These are phyloP conservation scores for Ogataea chonburiensis DNA, from an alignment of 805 yeast genomes.

Conservation along the genomic window DNA sequence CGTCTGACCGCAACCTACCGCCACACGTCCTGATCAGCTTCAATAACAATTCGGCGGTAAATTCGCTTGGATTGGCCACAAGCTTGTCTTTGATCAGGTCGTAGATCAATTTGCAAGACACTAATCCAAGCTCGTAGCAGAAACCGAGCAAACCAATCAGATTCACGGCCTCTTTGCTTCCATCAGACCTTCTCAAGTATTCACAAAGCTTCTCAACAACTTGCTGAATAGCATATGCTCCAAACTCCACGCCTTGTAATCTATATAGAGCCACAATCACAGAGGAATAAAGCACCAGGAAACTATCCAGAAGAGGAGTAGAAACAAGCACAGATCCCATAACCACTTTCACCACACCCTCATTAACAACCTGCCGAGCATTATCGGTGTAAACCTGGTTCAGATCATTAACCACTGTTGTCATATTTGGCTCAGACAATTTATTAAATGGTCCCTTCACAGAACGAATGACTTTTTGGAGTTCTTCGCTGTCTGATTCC, in stretches of 20 bases:
- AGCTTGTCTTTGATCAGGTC: slow-evolving; percentile 57
- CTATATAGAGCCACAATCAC: slow-evolving; percentile 72
- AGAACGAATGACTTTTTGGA: slow-evolving; percentile 50
- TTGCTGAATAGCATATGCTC: slow-evolving; percentile 80
- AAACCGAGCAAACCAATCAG: slow-evolving; percentile 72
- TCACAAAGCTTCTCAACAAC: slow-evolving; percentile 68
- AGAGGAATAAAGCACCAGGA: slow-evolving; percentile 76
- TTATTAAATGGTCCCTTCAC: slow-evolving; percentile 84
- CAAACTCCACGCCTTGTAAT: slow-evolving; percentile 82
- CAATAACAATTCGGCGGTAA: slow-evolving; percentile 73
- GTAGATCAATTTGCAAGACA: slow-evolving; percentile 72
- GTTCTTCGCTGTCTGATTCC: slow-evolving; percentile 43
- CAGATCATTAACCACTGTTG: slow-evolving; percentile 66
- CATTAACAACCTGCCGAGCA: slow-evolving; percentile 80
- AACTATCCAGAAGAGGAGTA: slow-evolving; percentile 71
- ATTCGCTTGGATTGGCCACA: slow-evolving; percentile 51
- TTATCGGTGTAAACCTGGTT: slow-evolving; percentile 59
- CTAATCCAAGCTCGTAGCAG: slow-evolving; percentile 72
- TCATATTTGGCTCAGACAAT: slow-evolving; percentile 83
- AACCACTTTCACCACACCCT: slow-evolving; percentile 59
- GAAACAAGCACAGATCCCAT: slow-evolving; percentile 63
- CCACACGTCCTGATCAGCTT: slow-evolving; percentile 77
- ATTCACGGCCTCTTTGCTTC: slow-evolving; percentile 44
- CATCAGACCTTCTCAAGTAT: slow-evolving; percentile 31
- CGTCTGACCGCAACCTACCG: slow-evolving; percentile 82